These are phyloP conservation scores for Backusella luteola DNA, from an alignment of 192 early-diverging fungal species.

Conservation along the genomic window DNA sequence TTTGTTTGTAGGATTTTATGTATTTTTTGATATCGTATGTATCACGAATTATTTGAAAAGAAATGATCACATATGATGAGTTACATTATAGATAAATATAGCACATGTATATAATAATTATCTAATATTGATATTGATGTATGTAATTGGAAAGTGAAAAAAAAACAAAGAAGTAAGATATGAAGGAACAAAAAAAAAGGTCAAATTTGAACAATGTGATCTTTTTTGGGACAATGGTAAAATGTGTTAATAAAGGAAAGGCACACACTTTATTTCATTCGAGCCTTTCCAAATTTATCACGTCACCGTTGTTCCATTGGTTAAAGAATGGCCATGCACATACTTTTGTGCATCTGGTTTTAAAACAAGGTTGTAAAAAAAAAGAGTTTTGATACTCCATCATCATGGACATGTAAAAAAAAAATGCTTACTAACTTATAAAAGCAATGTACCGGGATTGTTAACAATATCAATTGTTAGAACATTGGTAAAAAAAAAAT, in stretches of 20 bases:
- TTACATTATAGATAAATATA: background rate
- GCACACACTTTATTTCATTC: background rate
- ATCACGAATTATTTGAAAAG: background rate
- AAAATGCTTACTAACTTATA: background rate
- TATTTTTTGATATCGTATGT: background rate
- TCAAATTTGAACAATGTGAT: background rate
- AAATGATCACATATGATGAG: background rate
- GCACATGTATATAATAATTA: background rate
- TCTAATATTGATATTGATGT: background rate
- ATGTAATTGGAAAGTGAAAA: background rate
- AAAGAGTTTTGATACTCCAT: background rate
- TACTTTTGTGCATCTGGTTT: background rate
- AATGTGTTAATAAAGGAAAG: background rate
- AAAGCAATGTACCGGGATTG: background rate
- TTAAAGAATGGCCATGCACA: background rate
- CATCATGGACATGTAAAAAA: background rate
- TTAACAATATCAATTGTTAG: background rate
- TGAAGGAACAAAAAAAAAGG: background rate
- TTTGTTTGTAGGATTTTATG: background rate
- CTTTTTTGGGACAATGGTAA: background rate
- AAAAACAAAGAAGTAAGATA: background rate
- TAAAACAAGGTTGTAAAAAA: background rate
- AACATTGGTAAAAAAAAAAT: background rate
- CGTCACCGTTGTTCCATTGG: background rate
- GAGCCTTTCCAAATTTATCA: background rate